Conservation (phyloP, 805 yeast genomes). For the Ogataea methylovora region DNA sequence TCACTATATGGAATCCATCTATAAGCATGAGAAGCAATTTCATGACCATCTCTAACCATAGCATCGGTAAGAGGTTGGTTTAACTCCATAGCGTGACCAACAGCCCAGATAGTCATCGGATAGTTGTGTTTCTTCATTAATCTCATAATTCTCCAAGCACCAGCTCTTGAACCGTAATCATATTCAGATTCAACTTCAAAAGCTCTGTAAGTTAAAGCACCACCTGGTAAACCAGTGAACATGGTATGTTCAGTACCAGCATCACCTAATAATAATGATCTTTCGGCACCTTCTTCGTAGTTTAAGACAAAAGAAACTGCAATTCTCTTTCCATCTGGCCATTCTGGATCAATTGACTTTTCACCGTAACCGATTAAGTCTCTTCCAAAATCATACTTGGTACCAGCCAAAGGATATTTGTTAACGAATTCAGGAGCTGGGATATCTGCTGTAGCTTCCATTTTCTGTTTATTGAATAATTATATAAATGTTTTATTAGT, state of each 20-base stretch:
- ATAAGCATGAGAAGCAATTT: slow-evolving; percentile 30
- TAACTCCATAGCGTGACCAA: slow-evolving; percentile 30
- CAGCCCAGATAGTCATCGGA: slow-evolving; percentile 30
- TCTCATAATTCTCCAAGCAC: slow-evolving; percentile 20
- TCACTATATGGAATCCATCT: slow-evolving; percentile 30
- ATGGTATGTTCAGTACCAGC: slow-evolving; percentile 6
- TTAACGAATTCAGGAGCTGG: slow-evolving; percentile 8
- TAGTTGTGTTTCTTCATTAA: slow-evolving; percentile 23
- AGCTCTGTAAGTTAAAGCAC: slow-evolving; percentile 3
- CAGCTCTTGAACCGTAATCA: slow-evolving; percentile 5
- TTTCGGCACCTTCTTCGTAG: slow-evolving; percentile 23
- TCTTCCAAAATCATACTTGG: slow-evolving; percentile 12
- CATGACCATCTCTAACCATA: slow-evolving; percentile 29
- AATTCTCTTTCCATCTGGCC: slow-evolving; percentile 16
- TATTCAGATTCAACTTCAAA: slow-evolving; percentile 7
- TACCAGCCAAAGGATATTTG: neutral
- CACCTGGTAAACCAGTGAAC: slow-evolving; percentile 4
- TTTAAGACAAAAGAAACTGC: slow-evolving; percentile 19
- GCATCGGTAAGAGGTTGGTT: slow-evolving; percentile 27
- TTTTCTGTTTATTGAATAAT: no score
- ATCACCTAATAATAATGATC: slow-evolving; percentile 8
- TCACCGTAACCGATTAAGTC: slow-evolving; percentile 21
- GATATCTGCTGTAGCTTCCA: slow-evolving; percentile 8
- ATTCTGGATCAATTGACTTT: slow-evolving; percentile 14
- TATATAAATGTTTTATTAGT: no score